Conservation (phyloP, 2,329 filamentous ascomycete species). For the Colletotrichum musicola region DNA sequence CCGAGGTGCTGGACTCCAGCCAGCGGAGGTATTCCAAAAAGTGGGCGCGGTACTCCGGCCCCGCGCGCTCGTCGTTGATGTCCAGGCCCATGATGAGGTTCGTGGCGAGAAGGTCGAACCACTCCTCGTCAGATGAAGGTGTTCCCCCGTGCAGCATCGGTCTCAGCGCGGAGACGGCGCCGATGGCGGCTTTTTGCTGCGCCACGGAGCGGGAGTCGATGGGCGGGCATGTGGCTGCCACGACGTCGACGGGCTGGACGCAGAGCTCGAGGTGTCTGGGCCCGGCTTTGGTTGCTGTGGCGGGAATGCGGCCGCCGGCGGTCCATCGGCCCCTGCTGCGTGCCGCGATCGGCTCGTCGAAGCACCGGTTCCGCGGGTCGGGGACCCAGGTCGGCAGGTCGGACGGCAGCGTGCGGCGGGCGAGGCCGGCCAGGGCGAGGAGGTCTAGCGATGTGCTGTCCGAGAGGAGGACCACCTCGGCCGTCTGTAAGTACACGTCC, state of each 20-base stretch:
- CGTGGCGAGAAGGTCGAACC: background rate
- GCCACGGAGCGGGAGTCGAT: background rate
- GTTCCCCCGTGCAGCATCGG: background rate
- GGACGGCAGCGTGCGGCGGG: background rate
- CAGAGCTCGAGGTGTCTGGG: background rate
- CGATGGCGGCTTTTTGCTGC: background rate
- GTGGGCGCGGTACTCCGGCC: background rate
- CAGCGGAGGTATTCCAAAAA: background rate
- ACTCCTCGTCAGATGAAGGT: background rate
- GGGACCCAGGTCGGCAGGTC: background rate
- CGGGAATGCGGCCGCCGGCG: background rate
- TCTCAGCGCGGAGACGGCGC: background rate
- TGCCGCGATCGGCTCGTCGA: background rate
- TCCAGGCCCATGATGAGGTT: background rate
- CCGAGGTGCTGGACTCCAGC: background rate
- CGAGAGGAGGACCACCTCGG: background rate
- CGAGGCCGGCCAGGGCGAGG: background rate
- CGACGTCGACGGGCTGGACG: background rate
- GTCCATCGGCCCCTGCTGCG: background rate
- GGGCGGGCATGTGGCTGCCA: background rate
- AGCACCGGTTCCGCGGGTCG: background rate
- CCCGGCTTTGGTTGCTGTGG: background rate
- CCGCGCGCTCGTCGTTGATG: background rate
- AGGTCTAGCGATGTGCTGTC: background rate
- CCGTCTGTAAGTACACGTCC: background rate